Evolutionary conservation across 2,329 filamentous ascomycete species (phyloP).

Genomic region (Aspergillus melleus): DNA sequence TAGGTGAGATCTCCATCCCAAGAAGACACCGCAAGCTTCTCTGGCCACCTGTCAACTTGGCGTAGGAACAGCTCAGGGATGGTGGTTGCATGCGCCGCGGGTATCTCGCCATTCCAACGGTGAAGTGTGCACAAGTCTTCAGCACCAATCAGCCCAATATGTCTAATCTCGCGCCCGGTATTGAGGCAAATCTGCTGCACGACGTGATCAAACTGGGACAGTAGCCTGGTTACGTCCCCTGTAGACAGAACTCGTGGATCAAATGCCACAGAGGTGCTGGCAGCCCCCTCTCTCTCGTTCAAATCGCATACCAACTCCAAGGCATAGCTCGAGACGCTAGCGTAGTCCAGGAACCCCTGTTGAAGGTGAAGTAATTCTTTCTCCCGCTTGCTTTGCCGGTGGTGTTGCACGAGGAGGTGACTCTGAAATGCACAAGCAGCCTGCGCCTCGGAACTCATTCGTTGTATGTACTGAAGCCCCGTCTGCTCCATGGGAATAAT

Average conservation of each 20-base stretch:
- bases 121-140: not conserved
- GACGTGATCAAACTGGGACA: too few species aligned
- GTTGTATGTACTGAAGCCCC: not conserved
- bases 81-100: not conserved
- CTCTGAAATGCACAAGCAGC: not conserved
- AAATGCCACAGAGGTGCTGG: too few species aligned
- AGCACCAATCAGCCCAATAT: too few species aligned
- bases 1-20: constrained; percentile 12
- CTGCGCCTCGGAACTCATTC: not conserved
- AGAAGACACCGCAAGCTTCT: constrained; percentile 8
- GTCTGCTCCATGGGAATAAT: too few species aligned
- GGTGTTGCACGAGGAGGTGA: not conserved
- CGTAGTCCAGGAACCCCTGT: too few species aligned
- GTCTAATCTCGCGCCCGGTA: too few species aligned
- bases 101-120: not conserved
- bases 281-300: too few species aligned
- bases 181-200: too few species aligned
- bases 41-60: not conserved
- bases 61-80: not conserved
- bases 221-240: too few species aligned
- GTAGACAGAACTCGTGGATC: too few species aligned
- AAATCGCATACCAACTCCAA: too few species aligned
- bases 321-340: too few species aligned
- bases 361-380: not conserved
- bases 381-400: not conserved